Evolutionary conservation across 208 protist species (phyloP).

Genomic region (Crithidia brevicula): DNA sequence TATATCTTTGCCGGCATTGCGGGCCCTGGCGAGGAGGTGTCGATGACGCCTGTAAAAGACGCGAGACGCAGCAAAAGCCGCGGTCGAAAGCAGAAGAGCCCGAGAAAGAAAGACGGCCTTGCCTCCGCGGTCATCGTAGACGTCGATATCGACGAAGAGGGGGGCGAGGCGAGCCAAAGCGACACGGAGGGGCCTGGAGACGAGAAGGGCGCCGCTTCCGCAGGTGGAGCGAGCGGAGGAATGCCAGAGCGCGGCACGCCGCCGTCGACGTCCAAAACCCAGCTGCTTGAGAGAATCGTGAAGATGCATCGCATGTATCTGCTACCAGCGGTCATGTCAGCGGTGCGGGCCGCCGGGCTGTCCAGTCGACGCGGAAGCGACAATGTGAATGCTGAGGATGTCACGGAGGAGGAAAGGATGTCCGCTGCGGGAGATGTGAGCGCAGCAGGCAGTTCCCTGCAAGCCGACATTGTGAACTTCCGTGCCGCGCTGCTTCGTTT

Average conservation of each 20-base stretch:
- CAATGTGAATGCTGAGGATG: background rate
- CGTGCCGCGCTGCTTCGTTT: constrained; percentile 7
- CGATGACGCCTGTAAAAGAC: background rate
- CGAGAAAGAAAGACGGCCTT: background rate
- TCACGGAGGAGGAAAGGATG: background rate
- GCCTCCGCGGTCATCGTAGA: constrained; percentile 9
- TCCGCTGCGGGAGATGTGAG: too few species aligned
- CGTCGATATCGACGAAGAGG: constrained; percentile 19
- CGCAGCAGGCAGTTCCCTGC: too few species aligned
- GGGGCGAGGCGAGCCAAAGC: background rate
- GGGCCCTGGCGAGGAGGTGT: background rate
- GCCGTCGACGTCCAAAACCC: background rate
- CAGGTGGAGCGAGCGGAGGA: background rate
- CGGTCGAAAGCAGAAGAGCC: background rate
- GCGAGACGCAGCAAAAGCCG: background rate
- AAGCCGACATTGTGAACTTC: background rate
- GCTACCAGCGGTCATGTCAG: background rate
- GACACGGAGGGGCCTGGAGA: background rate
- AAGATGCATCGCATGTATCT: constrained; percentile 1
- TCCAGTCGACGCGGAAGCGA: background rate
- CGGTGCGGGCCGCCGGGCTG: background rate
- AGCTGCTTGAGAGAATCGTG: constrained; percentile 7
- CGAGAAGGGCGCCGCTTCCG: background rate
- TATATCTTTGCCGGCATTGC: constrained; percentile 14
- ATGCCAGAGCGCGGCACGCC: background rate